These are phyloP conservation scores for Gossypium stocksii DNA, from an alignment of 345 rosid species.

Conservation along the genomic window DNA sequence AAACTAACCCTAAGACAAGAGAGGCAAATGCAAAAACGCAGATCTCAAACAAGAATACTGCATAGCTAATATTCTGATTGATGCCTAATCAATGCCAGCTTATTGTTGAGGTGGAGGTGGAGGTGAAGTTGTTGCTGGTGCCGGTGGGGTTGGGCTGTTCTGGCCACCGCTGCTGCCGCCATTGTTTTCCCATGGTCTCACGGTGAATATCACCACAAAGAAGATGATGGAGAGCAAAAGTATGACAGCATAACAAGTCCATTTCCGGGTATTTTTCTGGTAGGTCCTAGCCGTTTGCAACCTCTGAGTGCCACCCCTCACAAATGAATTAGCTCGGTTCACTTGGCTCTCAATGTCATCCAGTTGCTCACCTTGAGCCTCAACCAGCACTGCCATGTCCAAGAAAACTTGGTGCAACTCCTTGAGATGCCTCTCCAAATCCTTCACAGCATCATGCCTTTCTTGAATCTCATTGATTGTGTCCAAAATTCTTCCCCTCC, in stretches of 20 bases:
- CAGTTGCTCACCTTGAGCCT: constrained; percentile 77
- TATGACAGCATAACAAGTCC: constrained; percentile 69
- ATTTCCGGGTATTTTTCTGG: constrained; percentile 81
- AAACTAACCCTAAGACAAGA: not conserved
- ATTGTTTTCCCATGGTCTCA: constrained; percentile 54
- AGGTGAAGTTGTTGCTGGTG: not conserved
- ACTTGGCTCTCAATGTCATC: constrained; percentile 86
- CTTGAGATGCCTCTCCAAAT: constrained; percentile 67
- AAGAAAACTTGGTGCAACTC: constrained; percentile 89
- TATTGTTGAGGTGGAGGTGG: not conserved
- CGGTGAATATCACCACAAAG: constrained; percentile 47
- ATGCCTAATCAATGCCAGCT: not conserved
- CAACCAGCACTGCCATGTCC: constrained; percentile 87
- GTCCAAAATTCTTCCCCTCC: constrained; percentile 74
- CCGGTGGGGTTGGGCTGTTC: not conserved
- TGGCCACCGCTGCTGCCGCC: not conserved
- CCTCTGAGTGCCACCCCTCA: constrained; percentile 51
- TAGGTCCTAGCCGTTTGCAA: constrained; percentile 57
- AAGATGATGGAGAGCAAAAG: constrained; percentile 58
- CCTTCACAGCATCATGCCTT: constrained; percentile 83
- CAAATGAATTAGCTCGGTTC: constrained; percentile 62
- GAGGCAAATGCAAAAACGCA: not conserved
- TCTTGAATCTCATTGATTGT: constrained; percentile 81
- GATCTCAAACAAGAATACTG: not conserved
- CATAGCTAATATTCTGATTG: not conserved